Percentiles rank a stretch among this genome's conserved stretches.
phyloP scores from a whole-genome alignment of 2,329 filamentous ascomycete genomes.

The Rugonectria rugulosa region DNA sequence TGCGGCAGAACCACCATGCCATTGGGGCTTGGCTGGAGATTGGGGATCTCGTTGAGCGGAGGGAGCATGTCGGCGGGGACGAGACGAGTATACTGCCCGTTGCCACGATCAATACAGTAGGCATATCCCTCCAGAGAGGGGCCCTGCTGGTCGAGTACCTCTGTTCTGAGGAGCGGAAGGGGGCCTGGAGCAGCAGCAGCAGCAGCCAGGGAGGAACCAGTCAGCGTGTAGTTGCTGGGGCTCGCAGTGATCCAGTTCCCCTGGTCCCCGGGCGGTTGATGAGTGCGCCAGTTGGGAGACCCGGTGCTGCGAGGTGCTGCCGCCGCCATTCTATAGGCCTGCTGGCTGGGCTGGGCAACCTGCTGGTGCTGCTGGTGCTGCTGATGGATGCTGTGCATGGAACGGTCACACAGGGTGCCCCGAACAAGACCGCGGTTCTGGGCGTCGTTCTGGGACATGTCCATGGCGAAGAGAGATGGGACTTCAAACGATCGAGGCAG shows the following conservation, averaged over 20 bases:
- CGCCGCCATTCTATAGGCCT: conserved; percentile 19
- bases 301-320: conserved; percentile 31
- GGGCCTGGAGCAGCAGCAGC: neutral
- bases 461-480: conserved; percentile 11
- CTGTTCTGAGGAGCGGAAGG: neutral
- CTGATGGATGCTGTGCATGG: conserved; percentile 26
- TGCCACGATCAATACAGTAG: conserved; percentile 62
- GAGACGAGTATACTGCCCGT: conserved; percentile 62
- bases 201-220: neutral
- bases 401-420: neutral
- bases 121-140: conserved; percentile 42
- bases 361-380: conserved; percentile 7
- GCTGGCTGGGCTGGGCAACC: neutral
- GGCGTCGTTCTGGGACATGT: neutral
- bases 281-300: conserved; percentile 33
- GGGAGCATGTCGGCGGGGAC: conserved; percentile 64
- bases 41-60: conserved; percentile 52
- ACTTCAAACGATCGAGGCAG: neutral
- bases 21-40: conserved; percentile 45
- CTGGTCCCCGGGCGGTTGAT: conserved; percentile 15
- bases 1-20: conserved; percentile 58
- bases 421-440: neutral
- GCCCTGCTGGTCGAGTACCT: neutral
- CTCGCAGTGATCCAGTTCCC: conserved; percentile 6
- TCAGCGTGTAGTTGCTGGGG: conserved; percentile 26